Evolutionary conservation across 2,329 filamentous ascomycete species (phyloP).

Genomic region (Pseudomassariella vexata): DNA sequence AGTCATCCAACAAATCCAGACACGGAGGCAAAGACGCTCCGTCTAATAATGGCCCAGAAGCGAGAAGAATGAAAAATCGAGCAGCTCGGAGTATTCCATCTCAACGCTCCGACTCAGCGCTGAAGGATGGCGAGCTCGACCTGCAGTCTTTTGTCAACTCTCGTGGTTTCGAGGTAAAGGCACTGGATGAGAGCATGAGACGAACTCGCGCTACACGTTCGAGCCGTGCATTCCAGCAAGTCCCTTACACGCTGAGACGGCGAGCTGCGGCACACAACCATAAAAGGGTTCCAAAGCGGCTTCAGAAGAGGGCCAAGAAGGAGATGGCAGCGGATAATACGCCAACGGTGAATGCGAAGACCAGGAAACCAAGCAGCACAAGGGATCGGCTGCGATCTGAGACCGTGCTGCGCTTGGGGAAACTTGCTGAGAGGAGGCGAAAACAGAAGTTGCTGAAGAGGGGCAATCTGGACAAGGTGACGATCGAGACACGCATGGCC

Average conservation of each 20-base stretch:
- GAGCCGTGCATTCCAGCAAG: conserved; percentile 81
- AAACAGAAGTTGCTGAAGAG: conserved; percentile 29
- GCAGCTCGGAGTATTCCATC: conserved; percentile 44
- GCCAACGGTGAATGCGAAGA: conserved; percentile 64
- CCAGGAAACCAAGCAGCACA: conserved; percentile 55
- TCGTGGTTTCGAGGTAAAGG: conserved; percentile 83
- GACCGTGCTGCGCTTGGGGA: conserved; percentile 65
- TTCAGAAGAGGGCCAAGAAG: conserved; percentile 61
- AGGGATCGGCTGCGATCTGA: conserved; percentile 62
- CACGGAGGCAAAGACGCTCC: conserved; percentile 15
- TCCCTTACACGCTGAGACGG: conserved; percentile 77
- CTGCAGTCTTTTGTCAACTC: conserved; percentile 78
- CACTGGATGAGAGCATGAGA: conserved; percentile 76
- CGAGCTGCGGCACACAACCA: conserved; percentile 94
- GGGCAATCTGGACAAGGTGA: conserved; percentile 24
- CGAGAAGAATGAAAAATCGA: conserved; percentile 40
- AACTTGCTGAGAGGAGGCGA: conserved; percentile 50
- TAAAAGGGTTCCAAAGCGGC: conserved; percentile 75
- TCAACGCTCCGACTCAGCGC: conserved; percentile 43
- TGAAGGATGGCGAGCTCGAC: conserved; percentile 74
- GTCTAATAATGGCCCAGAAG: conserved; percentile 17
- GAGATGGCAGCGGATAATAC: conserved; percentile 91
- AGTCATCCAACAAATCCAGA: conserved; percentile 2
- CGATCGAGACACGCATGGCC: conserved; percentile 33
- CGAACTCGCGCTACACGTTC: conserved; percentile 58